These are phyloP conservation scores for Kurtzmaniella quercitrusa DNA, from an alignment of 1,139 yeast genomes.

Conservation along the genomic window DNA sequence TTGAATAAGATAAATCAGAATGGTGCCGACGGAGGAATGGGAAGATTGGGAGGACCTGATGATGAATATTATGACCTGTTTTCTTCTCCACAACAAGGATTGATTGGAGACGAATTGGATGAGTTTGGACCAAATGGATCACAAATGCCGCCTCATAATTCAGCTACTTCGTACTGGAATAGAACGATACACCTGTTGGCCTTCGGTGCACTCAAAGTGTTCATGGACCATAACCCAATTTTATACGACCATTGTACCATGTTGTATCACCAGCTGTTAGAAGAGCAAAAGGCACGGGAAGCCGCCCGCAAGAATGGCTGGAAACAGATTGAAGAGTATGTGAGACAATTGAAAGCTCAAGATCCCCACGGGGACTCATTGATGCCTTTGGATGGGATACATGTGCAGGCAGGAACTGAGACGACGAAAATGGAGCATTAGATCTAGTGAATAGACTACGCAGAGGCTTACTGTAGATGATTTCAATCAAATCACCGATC, in stretches of 20 bases:
- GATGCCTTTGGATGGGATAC: conserved; percentile 1
- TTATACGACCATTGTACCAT: conserved; percentile 90
- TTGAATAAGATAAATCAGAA: conserved; percentile 19
- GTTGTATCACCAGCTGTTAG: conserved; percentile 71
- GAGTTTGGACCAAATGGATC: conserved; percentile 22
- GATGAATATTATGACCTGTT: conserved; percentile 47
- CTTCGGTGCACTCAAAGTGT: conserved; percentile 84
- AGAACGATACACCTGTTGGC: conserved; percentile 89
- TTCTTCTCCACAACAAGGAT: conserved; percentile 30
- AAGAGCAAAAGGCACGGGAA: conserved; percentile 61
- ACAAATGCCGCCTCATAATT: conserved; percentile 37
- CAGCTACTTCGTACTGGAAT: conserved; percentile 70
- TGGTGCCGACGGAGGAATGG: conserved; percentile 9
- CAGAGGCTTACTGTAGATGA: not conserved
- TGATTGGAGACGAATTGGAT: conserved; percentile 16
- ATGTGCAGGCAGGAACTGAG: conserved; percentile 2
- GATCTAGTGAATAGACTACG: not conserved
- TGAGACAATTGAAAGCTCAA: conserved; percentile 24
- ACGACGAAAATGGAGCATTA: conserved; percentile 1
- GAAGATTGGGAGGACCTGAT: conserved; percentile 18
- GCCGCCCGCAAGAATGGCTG: conserved; percentile 67
- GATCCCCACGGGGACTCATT: conserved; percentile 9
- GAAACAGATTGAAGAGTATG: conserved; percentile 68
- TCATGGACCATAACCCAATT: conserved; percentile 90
- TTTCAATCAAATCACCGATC: too few relatives aligned